These are phyloP conservation scores for Phytophthora melonis DNA, from an alignment of 352 stramenopile species.

Conservation along the genomic window DNA sequence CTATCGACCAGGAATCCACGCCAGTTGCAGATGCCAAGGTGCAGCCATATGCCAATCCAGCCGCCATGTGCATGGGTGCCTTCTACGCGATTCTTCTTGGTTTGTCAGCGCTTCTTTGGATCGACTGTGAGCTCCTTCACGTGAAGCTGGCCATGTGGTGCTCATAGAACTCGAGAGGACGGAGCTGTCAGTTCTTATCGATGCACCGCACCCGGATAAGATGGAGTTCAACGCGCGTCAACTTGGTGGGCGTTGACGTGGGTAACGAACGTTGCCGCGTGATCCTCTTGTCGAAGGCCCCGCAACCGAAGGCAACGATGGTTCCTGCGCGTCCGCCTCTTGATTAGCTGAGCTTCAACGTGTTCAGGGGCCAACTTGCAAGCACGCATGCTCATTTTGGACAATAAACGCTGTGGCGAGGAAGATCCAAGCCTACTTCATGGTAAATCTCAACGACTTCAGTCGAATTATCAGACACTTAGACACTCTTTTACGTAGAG, in stretches of 20 bases:
- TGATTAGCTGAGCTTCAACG: slow-evolving; percentile 17
- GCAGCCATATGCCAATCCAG: slow-evolving; percentile 18
- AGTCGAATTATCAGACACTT: background rate
- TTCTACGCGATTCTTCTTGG: slow-evolving; percentile 12
- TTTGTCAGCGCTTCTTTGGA: background rate
- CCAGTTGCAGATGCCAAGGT: slow-evolving; percentile 23
- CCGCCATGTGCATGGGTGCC: slow-evolving; percentile 9
- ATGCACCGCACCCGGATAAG: background rate
- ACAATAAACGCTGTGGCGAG: background rate
- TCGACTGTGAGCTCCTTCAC: no score
- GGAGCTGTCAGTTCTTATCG: slow-evolving; percentile 15
- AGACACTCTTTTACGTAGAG: background rate
- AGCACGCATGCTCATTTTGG: slow-evolving; percentile 16
- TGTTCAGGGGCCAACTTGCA: background rate
- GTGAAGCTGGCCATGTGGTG: slow-evolving; percentile 3
- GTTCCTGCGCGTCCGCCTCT: background rate
- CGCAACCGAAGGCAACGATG: slow-evolving; percentile 5
- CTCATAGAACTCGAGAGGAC: background rate
- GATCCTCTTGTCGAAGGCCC: background rate
- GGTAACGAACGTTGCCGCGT: background rate
- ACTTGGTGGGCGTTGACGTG: slow-evolving; percentile 3
- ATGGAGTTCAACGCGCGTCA: background rate
- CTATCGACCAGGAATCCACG: background rate
- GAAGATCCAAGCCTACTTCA: background rate
- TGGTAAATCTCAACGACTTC: no score